These are phyloP conservation scores for Kwoniella mangroviensis DNA, from an alignment of 768 basidiomycete genomes.

Conservation along the genomic window DNA sequence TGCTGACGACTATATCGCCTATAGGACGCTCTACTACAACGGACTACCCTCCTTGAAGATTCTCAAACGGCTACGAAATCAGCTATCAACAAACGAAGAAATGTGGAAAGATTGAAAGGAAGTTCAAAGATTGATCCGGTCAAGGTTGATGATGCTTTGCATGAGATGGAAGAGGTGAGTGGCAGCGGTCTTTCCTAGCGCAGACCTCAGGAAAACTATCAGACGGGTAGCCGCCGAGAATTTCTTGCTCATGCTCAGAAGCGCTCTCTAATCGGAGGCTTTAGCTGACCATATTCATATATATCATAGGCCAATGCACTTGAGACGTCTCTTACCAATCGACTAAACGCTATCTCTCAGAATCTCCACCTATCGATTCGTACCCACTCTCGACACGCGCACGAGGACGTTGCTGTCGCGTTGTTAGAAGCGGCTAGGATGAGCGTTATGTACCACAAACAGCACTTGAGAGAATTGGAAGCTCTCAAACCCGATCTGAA, in stretches of 20 bases:
- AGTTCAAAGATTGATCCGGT: conserved; percentile 71
- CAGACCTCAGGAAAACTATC: too few species aligned
- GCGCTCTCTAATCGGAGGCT: too few species aligned
- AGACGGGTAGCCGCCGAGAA: too few species aligned
- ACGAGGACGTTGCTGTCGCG: conserved; percentile 87
- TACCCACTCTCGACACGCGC: conserved; percentile 80
- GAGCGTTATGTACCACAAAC: conserved; percentile 87
- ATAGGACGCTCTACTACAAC: conserved; percentile 73
- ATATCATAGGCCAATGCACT: conserved; percentile 80
- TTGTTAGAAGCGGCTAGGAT: conserved; percentile 92
- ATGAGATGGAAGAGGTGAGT: conserved; percentile 56
- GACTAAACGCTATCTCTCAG: conserved; percentile 91
- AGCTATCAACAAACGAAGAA: conserved; percentile 87
- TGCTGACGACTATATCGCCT: neutral
- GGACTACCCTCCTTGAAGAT: conserved; percentile 89
- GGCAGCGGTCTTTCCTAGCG: too few species aligned
- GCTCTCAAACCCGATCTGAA: conserved; percentile 75
- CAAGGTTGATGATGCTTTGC: conserved; percentile 57
- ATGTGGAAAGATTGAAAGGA: conserved; percentile 66
- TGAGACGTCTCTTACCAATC: conserved; percentile 78
- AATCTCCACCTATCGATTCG: conserved; percentile 86
- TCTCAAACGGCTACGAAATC: conserved; percentile 90
- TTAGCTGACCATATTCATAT: neutral
- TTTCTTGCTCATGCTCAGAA: too few species aligned
- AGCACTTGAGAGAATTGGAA: conserved; percentile 84